Evolutionary conservation across 2,329 filamentous ascomycete species (phyloP).

Genomic region (Coniochaeta sp.): DNA sequence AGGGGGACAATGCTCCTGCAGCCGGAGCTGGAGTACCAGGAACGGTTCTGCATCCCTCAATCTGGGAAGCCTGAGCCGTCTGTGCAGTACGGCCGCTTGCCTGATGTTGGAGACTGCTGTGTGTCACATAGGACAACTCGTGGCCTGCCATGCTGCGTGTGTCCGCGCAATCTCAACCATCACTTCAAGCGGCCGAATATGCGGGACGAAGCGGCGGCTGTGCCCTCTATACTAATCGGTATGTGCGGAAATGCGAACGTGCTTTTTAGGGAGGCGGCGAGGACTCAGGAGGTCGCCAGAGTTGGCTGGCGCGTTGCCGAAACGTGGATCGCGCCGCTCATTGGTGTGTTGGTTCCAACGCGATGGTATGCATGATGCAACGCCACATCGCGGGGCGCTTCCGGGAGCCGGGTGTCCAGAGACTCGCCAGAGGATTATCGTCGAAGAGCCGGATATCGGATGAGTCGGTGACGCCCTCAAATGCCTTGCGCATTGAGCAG

Average conservation of each 20-base stretch:
- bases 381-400: neutral
- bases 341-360: constrained; percentile 4
- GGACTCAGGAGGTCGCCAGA: too few relatives aligned
- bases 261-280: too few relatives aligned
- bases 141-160: neutral
- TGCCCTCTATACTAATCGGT: too few relatives aligned
- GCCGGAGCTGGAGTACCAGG: neutral
- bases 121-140: neutral
- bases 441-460: too few relatives aligned
- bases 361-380: neutral
- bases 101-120: neutral
- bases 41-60: neutral
- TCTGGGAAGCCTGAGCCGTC: neutral
- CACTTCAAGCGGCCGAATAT: too few relatives aligned
- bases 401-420: neutral
- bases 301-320: neutral
- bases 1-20: neutral
- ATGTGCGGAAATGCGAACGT: too few relatives aligned
- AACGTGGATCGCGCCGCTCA: neutral
- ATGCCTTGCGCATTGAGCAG: too few relatives aligned
- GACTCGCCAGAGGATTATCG: too few relatives aligned
- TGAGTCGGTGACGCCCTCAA: neutral
- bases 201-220: too few relatives aligned
- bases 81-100: neutral
- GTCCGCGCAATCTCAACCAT: too few relatives aligned